These are phyloP conservation scores for Fusarium sp. DNA, from an alignment of 2,329 filamentous ascomycete genomes.

Conservation along the genomic window DNA sequence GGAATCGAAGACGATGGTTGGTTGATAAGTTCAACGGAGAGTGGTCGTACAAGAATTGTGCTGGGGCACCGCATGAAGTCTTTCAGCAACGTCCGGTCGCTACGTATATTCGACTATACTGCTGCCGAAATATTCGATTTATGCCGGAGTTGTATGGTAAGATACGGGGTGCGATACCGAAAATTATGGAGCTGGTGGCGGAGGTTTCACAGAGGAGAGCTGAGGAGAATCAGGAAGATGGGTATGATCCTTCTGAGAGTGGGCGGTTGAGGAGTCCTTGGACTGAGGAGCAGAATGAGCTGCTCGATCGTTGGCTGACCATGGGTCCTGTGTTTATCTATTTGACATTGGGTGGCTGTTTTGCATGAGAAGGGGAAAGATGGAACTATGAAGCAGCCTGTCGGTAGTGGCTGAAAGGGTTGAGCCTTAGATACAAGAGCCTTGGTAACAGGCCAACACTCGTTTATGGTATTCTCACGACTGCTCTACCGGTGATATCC, in stretches of 20 bases:
- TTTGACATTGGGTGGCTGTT: neutral
- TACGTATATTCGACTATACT: neutral
- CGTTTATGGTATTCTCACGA: conserved; percentile 21
- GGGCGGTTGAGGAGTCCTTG: neutral
- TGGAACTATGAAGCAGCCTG: neutral
- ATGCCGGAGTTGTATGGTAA: neutral
- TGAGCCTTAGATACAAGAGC: neutral
- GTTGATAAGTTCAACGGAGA: neutral
- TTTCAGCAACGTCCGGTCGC: neutral
- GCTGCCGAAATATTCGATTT: neutral
- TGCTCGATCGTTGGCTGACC: neutral
- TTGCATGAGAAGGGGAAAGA: neutral
- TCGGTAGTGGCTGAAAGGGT: neutral
- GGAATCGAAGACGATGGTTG: neutral
- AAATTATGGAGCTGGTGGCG: neutral
- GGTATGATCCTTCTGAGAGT: neutral
- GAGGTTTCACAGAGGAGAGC: neutral
- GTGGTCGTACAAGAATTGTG: neutral
- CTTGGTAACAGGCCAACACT: neutral
- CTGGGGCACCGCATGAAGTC: accelerated
- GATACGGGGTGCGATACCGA: neutral
- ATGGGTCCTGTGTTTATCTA: neutral
- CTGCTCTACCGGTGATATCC: conserved; percentile 21
- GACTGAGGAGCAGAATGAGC: neutral
- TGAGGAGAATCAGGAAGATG: neutral